These are phyloP conservation scores for Trichophyton equinum DNA, from an alignment of 2,329 filamentous ascomycete genomes.

Conservation along the genomic window DNA sequence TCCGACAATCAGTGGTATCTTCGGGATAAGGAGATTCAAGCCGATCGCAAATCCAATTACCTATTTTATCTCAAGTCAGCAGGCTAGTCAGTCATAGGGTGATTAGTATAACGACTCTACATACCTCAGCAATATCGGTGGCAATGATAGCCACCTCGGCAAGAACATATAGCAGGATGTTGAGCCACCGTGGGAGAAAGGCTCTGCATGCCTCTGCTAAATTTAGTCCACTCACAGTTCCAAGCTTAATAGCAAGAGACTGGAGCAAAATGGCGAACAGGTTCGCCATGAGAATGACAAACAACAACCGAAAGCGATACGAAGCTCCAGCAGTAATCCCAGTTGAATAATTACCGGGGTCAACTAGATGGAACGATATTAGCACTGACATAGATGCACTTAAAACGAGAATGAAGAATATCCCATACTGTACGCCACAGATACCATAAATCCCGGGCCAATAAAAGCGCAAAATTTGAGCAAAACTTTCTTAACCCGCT, in stretches of 20 bases:
- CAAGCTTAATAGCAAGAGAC: slow-evolving; percentile 46
- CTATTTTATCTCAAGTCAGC: slow-evolving; percentile 19
- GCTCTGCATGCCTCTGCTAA: slow-evolving; percentile 54
- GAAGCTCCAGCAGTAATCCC: slow-evolving; percentile 37
- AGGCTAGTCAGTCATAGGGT: background rate
- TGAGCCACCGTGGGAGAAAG: slow-evolving; percentile 54
- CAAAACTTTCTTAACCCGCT: slow-evolving; percentile 18
- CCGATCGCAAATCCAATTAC: slow-evolving; percentile 47
- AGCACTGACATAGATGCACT: slow-evolving; percentile 16
- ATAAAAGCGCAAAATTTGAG: slow-evolving; percentile 34
- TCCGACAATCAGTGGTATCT: slow-evolving; percentile 43
- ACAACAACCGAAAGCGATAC: slow-evolving; percentile 34
- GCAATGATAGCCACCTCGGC: slow-evolving; percentile 58
- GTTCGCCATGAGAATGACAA: slow-evolving; percentile 38
- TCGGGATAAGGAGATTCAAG: slow-evolving; percentile 39
- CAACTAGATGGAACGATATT: slow-evolving; percentile 27
- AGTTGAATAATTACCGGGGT: slow-evolving; percentile 40
- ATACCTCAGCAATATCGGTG: slow-evolving; percentile 56
- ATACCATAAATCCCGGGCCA: slow-evolving; percentile 37
- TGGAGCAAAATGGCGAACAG: slow-evolving; percentile 38
- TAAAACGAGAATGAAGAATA: background rate
- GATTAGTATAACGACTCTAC: slow-evolving; percentile 8
- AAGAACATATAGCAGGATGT: slow-evolving; percentile 48
- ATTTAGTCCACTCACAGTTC: slow-evolving; percentile 55
- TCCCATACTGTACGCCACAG: slow-evolving; percentile 28